Conservation (phyloP, 257 asterid species). For the Solanum commersonii region DNA sequence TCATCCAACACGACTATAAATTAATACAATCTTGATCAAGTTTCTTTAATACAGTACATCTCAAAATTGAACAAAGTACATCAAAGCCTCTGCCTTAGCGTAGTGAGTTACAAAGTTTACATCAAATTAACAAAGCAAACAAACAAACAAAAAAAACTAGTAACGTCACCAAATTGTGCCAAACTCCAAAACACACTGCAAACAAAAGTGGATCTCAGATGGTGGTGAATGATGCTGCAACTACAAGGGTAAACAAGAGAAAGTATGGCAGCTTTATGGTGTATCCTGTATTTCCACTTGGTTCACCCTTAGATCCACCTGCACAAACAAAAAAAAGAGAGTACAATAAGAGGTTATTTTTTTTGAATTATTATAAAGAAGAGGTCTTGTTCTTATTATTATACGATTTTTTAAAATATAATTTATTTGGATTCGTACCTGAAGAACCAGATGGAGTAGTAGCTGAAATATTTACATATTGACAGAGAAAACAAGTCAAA, state of each 20-base stretch:
- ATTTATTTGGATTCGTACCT: neutral
- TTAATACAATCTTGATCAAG: neutral
- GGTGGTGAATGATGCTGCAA: constrained; percentile 1
- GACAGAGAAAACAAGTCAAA: neutral
- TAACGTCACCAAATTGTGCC: neutral
- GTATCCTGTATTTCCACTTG: constrained; percentile 5
- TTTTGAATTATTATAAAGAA: neutral
- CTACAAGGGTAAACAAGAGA: constrained; percentile 2
- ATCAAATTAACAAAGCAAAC: neutral
- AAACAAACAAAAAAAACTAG: neutral
- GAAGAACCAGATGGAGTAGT: constrained; percentile 1
- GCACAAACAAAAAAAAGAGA: neutral
- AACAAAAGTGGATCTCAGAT: neutral
- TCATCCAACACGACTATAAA: neutral
- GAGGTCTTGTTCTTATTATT: neutral
- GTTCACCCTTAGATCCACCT: neutral
- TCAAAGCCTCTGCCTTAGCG: neutral
- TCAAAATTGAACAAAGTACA: neutral
- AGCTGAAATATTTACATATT: neutral
- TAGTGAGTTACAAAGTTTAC: neutral
- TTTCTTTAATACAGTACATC: neutral
- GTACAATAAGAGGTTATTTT: neutral
- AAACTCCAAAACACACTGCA: neutral
- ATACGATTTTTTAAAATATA: neutral
- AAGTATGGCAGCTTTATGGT: neutral